Percentiles rank a stretch among this genome's conserved stretches.
Conservation (phyloP, 2,329 filamentous ascomycete genomes). For the Amauroascus verrucosus region DNA sequence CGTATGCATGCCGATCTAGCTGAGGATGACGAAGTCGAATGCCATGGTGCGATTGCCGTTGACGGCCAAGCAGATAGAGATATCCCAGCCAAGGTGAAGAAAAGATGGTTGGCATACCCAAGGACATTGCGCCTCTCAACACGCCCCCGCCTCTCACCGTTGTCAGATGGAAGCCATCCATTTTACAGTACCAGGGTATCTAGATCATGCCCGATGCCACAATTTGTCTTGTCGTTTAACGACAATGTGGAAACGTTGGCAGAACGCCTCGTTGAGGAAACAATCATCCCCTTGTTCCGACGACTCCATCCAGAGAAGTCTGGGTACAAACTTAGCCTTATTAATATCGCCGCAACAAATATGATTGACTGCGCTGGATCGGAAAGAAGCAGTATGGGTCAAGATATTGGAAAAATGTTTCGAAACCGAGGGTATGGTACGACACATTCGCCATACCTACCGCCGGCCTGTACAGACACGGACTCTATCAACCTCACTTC, state of each 20-base stretch:
- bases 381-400: constrained; percentile 47
- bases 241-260: constrained; percentile 51
- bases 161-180: background rate
- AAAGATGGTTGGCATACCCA: constrained; percentile 68
- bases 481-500: background rate
- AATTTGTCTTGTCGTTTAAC: constrained; percentile 58
- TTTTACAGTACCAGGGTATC: constrained; percentile 56
- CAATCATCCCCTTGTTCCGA: constrained; percentile 61
- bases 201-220: constrained; percentile 62
- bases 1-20: constrained; percentile 71
- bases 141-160: constrained; percentile 45
- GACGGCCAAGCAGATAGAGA: constrained; percentile 14
- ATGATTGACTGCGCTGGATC: constrained; percentile 55
- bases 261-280: constrained; percentile 58
- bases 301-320: constrained; percentile 58
- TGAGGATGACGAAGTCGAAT: constrained; percentile 37
- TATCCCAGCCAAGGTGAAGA: constrained; percentile 7
- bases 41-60: constrained; percentile 6
- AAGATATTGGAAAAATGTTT: constrained; percentile 79
- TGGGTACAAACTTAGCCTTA: constrained; percentile 68
- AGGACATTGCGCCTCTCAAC: constrained; percentile 73
- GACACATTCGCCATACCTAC: background rate
- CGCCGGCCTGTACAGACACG: background rate
- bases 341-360: constrained; percentile 82
- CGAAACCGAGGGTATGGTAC: constrained; percentile 53